Percentiles rank a stretch among this genome's conserved stretches.
Conservation (phyloP, 1,284 basidiomycete species). For the Apiotrichum mycotoxinovorans region DNA sequence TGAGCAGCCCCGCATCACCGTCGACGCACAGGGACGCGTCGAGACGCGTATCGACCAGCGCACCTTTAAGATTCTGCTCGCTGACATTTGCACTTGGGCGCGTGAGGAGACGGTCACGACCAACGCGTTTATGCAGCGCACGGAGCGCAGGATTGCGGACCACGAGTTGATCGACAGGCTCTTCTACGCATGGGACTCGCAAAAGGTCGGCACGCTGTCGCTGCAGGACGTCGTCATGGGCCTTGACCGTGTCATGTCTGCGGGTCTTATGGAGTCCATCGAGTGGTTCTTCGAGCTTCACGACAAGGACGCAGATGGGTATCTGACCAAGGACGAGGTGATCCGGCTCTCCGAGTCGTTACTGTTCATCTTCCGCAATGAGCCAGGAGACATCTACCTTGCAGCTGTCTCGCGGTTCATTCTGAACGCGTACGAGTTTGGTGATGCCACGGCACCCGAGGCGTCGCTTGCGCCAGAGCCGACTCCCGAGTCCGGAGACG, state of each 20-base stretch:
- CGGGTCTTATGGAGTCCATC: conserved; percentile 95
- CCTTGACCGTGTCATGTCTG: conserved; percentile 87
- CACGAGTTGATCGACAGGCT: conserved; percentile 58
- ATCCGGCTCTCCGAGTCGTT: conserved; percentile 85
- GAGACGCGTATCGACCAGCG: conserved; percentile 82
- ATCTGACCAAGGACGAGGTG: conserved; percentile 92
- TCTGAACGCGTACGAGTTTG: conserved; percentile 95
- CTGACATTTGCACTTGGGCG: conserved; percentile 94
- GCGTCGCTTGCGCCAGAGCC: conserved; percentile 43
- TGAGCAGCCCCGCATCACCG: conserved; percentile 43
- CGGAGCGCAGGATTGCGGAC: conserved; percentile 52
- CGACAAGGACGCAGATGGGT: conserved; percentile 93
- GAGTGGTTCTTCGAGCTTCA: conserved; percentile 98
- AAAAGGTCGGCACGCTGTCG: conserved; percentile 75
- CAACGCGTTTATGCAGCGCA: conserved; percentile 79
- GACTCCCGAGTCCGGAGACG: conserved; percentile 38
- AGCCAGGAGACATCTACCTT: conserved; percentile 93
- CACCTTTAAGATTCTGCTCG: conserved; percentile 85
- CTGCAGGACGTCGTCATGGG: conserved; percentile 86
- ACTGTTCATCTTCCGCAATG: conserved; percentile 95
- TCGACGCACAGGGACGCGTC: conserved; percentile 61
- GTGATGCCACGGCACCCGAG: conserved; percentile 71
- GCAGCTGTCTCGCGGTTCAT: conserved; percentile 93
- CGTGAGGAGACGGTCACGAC: conserved; percentile 88
- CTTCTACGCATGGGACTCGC: conserved; percentile 86